These are phyloP conservation scores for Beauveria rudraprayagi DNA, from an alignment of 2,329 filamentous ascomycete species.

Conservation along the genomic window DNA sequence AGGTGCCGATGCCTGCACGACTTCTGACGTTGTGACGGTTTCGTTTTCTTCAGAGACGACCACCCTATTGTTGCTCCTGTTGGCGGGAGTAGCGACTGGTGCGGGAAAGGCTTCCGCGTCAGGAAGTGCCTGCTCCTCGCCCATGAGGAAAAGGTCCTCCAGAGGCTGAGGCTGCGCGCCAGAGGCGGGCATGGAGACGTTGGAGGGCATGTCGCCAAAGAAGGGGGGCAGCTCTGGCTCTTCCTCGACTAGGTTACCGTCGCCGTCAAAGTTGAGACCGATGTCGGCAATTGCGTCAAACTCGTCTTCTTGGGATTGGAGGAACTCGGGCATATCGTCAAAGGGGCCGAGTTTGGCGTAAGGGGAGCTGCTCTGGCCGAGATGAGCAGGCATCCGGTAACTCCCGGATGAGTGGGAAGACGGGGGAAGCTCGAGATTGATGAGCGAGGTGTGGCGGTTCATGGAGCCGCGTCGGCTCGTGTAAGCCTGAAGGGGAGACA, in stretches of 20 bases:
- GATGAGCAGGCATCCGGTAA: constrained; percentile 26
- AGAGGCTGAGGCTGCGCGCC: constrained; percentile 14
- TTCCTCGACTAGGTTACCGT: constrained; percentile 41
- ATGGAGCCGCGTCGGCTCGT: constrained; percentile 22
- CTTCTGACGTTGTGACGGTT: constrained; percentile 15
- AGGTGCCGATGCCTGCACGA: constrained; percentile 13
- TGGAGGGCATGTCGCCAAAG: constrained; percentile 15
- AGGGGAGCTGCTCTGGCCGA: constrained; percentile 25
- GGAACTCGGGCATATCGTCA: constrained; percentile 19
- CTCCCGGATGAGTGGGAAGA: constrained; percentile 27
- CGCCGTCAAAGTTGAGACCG: constrained; percentile 41
- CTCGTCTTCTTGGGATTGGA: constrained; percentile 32
- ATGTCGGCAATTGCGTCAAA: constrained; percentile 31
- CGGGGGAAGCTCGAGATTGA: constrained; percentile 25
- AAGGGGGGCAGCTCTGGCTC: constrained; percentile 38
- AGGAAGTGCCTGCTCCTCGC: constrained; percentile 13
- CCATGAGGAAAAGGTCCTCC: constrained; percentile 10
- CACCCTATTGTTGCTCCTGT: neutral
- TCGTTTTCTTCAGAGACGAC: constrained; percentile 13
- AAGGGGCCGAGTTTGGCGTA: constrained; percentile 17
- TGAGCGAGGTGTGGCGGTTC: constrained; percentile 18
- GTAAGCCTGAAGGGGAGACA: constrained; percentile 31
- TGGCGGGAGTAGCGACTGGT: neutral
- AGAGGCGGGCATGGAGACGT: constrained; percentile 1
- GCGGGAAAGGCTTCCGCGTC: constrained; percentile 7